phyloP scores from a whole-genome alignment of 805 yeast species.

The Wickerhamiella hasegawae region DNA sequence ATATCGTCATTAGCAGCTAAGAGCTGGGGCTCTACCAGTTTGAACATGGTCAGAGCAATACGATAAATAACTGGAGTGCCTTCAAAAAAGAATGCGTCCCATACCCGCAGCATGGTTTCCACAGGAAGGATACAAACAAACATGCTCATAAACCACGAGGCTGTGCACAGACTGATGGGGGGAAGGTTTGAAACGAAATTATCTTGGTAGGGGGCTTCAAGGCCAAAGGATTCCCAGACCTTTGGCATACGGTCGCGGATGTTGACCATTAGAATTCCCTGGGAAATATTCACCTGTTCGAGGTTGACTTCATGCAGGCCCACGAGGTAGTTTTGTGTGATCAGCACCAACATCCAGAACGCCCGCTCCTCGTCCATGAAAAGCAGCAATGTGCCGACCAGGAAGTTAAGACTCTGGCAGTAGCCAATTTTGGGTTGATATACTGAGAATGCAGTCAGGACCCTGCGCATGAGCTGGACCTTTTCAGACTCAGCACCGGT shows the following conservation, averaged over 20 bases:
- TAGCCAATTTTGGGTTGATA: conserved; percentile 86
- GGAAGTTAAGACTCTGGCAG: conserved; percentile 86
- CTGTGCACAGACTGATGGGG: conserved; percentile 82
- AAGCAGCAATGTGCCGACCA: conserved; percentile 71
- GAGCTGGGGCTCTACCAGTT: conserved; percentile 55
- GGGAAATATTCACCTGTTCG: conserved; percentile 91
- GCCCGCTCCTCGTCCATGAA: conserved; percentile 82
- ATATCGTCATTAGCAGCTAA: conserved; percentile 28
- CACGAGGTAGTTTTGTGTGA: conserved; percentile 72
- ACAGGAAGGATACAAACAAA: conserved; percentile 82
- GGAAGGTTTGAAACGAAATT: conserved; percentile 57
- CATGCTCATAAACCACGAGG: conserved; percentile 97
- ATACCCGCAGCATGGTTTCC: conserved; percentile 72
- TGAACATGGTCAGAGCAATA: conserved; percentile 63
- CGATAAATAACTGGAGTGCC: conserved; percentile 78
- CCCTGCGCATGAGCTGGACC: conserved; percentile 61
- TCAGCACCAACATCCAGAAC: conserved; percentile 90
- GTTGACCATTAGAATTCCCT: conserved; percentile 83
- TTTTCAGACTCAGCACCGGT: conserved; percentile 30
- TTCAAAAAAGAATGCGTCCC: conserved; percentile 93
- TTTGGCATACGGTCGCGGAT: conserved; percentile 70
- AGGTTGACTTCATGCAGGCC: conserved; percentile 80
- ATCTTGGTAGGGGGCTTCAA: conserved; percentile 27
- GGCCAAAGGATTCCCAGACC: conserved; percentile 46
- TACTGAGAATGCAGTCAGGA: conserved; percentile 66